Evolutionary conservation across 177 flowering plant species (phyloP).

Genomic region (Vitis hybrid): DNA sequence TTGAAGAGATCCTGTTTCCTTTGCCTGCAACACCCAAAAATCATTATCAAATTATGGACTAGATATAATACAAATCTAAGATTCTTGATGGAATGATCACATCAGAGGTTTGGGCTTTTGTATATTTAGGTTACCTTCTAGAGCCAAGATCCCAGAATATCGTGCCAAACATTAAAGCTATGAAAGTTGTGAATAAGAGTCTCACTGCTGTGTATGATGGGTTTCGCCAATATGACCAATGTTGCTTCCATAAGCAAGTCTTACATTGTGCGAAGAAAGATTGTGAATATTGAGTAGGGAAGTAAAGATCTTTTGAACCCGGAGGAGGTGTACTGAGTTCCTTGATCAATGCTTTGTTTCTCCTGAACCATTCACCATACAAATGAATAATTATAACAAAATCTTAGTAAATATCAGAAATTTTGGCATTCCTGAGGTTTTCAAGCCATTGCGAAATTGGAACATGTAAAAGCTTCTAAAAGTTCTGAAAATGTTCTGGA

Average conservation of each 20-base stretch:
- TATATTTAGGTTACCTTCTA: conserved; percentile 42
- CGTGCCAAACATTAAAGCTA: conserved; percentile 72
- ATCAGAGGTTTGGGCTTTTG: background rate
- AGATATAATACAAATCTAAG: background rate
- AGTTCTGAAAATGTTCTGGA: too few species aligned
- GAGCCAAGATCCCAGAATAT: conserved; percentile 83
- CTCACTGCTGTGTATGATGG: conserved; percentile 79
- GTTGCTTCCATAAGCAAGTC: conserved; percentile 93
- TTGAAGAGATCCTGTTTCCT: conserved; percentile 58
- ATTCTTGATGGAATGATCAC: background rate
- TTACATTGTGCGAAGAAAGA: conserved; percentile 61
- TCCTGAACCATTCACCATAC: conserved; percentile 43
- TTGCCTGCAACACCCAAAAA: conserved; percentile 24
- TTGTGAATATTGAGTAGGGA: conserved; percentile 68
- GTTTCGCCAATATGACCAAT: conserved; percentile 88
- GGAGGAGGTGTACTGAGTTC: conserved; percentile 70
- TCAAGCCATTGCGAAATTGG: too few species aligned
- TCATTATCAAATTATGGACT: background rate
- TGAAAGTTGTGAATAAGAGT: conserved; percentile 60
- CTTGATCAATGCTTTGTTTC: conserved; percentile 66
- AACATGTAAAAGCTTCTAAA: too few species aligned
- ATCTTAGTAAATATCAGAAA: background rate
- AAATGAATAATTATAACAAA: background rate
- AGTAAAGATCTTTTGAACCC: conserved; percentile 65
- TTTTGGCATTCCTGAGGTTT: background rate